Evolutionary conservation across 148 eudicot genomes (phyloP).

Genomic region (Limonium bicolor): DNA sequence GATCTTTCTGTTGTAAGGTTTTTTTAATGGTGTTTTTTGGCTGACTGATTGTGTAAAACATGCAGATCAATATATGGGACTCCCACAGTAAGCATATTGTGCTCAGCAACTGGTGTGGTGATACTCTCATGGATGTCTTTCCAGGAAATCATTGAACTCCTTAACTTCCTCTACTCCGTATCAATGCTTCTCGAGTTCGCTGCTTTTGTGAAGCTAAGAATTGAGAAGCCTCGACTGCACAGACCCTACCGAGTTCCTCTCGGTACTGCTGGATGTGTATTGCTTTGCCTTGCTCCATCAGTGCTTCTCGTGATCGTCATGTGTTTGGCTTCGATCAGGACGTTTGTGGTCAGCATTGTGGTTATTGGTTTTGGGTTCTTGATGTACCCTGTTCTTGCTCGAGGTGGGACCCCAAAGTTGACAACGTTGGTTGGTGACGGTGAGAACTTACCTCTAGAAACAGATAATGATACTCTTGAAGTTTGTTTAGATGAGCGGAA

Average conservation of each 20-base stretch:
- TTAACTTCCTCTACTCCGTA: conserved; percentile 54
- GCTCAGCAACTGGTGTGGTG: conserved; percentile 67
- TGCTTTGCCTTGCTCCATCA: conserved; percentile 62
- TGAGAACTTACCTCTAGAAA: too few relatives aligned
- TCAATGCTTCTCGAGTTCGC: conserved; percentile 80
- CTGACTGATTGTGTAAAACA: too few relatives aligned
- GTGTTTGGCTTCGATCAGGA: conserved; percentile 45
- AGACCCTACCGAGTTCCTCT: conserved; percentile 67
- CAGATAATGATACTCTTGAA: too few relatives aligned
- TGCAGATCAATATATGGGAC: conserved; percentile 68
- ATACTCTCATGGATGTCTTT: conserved; percentile 77
- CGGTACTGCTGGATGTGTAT: conserved; percentile 28
- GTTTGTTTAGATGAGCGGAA: too few relatives aligned
- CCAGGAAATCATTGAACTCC: conserved; percentile 62
- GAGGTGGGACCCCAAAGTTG: conserved; percentile 21
- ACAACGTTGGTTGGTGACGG: conserved; percentile 8
- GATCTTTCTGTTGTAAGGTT: too few relatives aligned
- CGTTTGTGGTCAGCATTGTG: conserved; percentile 25
- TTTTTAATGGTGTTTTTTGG: too few relatives aligned
- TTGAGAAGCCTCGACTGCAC: conserved; percentile 42
- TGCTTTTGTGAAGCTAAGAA: conserved; percentile 50
- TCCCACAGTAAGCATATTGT: conserved; percentile 61
- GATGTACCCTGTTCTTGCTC: conserved; percentile 25
- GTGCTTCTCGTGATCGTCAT: conserved; percentile 53
- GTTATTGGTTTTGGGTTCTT: conserved; percentile 36